These are phyloP conservation scores for Penicillium canariense DNA, from an alignment of 495 filamentous ascomycete species.

Conservation along the genomic window DNA sequence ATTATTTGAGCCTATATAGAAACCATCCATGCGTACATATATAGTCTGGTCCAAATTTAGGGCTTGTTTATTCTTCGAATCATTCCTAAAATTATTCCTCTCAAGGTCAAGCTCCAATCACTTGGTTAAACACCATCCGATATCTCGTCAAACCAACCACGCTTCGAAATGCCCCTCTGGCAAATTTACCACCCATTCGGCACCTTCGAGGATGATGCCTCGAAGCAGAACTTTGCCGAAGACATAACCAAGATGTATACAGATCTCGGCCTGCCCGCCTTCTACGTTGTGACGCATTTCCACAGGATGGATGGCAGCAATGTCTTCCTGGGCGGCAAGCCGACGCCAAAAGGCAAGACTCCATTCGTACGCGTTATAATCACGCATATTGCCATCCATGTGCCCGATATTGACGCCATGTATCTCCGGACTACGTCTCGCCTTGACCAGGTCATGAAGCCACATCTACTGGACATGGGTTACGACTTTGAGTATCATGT, in stretches of 20 bases:
- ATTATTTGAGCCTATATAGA: too few species aligned
- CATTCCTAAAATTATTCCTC: too few species aligned
- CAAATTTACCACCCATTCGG: constrained; percentile 26
- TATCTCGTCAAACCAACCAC: not conserved
- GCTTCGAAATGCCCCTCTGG: constrained; percentile 28
- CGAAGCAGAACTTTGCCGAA: constrained; percentile 19
- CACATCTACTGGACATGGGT: constrained; percentile 22
- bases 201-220: constrained; percentile 11
- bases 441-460: constrained; percentile 21
- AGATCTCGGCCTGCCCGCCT: constrained; percentile 21
- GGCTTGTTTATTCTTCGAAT: too few species aligned
- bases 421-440: constrained; percentile 8
- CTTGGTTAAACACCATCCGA: too few species aligned
- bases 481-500: constrained; percentile 30
- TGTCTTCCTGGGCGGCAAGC: constrained; percentile 15
- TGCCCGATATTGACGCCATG: constrained; percentile 10
- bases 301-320: constrained; percentile 5
- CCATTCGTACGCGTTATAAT: constrained; percentile 26
- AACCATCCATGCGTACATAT: too few species aligned
- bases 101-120: too few species aligned
- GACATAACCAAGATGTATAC: constrained; percentile 30
- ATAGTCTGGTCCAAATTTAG: too few species aligned
- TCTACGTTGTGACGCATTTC: constrained; percentile 31
- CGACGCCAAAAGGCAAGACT: not conserved
- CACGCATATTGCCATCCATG: constrained; percentile 19